Evolutionary conservation across 805 yeast genomes (phyloP), one percentile per base, ranked within the genome.

Genomic region (Myxozyma vanderwaltii): DNA sequence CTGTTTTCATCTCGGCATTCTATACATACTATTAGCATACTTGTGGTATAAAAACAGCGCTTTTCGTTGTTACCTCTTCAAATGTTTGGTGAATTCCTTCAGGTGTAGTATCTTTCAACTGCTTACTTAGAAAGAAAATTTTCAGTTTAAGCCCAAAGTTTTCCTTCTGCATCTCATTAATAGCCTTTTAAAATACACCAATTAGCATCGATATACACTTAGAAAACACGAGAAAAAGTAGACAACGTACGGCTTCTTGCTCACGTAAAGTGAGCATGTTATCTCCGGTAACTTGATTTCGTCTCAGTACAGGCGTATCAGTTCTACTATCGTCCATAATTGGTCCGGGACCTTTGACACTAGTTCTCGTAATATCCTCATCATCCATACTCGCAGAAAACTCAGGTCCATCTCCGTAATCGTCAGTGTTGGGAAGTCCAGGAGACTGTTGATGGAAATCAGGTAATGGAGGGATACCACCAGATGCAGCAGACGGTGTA

Each of bases 151-250:
- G 46, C 2, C 51, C 55, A 48, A 67, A 63, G 52, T 67, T 67
- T 53, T 67, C 69, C 48, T 67, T 67, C 40, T 63, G 55, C 24
- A 66, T 54, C 31, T 63, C 66, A 40, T 65, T 58, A 27, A 66
- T 54, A 8, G 58, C 59, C 63, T 61, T 19, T 5, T 3, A 7
- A 15, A 2, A 38, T 38, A n/a, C 13, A 8, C 43, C 10, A 13
- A n/a, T 38, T 38, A 4, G 6, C 41, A 23, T 35, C 29, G 5
- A 43, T 41, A n/a, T n/a, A 2, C 7, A 45, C 13, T 17, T 33
- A 23, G n/a, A 4, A 44, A 13, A 5, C 27, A 38, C 7, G 21
- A 8, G n/a, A 38, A 5, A 38, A 13, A 13, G 4, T 8, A 13
- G 48, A 8, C 17, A 24, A 53, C 53, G 4, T 21, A 61, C 66